A percentile compares a stretch with the other conserved stretches of the same genome.
These are phyloP conservation scores for Ogataea allantospora DNA, from an alignment of 805 yeast genomes.

Conservation along the genomic window DNA sequence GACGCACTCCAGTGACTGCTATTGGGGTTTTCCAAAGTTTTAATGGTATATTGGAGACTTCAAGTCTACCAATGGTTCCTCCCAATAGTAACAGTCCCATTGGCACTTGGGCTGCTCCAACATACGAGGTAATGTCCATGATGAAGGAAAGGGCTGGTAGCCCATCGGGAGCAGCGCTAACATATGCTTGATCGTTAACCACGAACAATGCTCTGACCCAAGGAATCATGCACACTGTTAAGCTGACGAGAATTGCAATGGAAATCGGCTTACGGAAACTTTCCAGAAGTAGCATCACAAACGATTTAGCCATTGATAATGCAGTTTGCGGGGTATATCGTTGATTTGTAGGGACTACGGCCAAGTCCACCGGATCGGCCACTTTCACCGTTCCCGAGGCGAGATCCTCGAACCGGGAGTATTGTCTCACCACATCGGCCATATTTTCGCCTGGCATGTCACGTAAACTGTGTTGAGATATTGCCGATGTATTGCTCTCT, in stretches of 20 bases:
- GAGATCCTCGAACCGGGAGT: constrained; percentile 45
- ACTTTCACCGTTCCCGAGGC: constrained; percentile 20
- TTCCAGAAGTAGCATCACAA: constrained; percentile 21
- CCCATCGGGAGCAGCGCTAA: constrained; percentile 80
- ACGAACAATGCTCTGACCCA: constrained; percentile 76
- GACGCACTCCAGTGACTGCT: constrained; percentile 52
- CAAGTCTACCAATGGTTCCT: constrained; percentile 79
- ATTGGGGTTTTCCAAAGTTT: constrained; percentile 72
- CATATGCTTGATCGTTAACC: constrained; percentile 41
- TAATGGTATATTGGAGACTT: constrained; percentile 55
- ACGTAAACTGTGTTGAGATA: constrained; percentile 26
- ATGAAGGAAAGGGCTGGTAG: constrained; percentile 81
- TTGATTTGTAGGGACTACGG: constrained; percentile 1
- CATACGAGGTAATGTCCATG: constrained; percentile 75
- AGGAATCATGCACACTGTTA: constrained; percentile 79
- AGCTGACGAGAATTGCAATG: constrained; percentile 59
- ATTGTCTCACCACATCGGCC: constrained; percentile 48
- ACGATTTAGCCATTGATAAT: constrained; percentile 4
- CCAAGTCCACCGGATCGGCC: constrained; percentile 18
- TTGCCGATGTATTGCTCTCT: constrained; percentile 10
- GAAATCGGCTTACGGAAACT: constrained; percentile 74
- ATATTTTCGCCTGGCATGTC: constrained; percentile 42
- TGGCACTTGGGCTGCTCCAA: constrained; percentile 89
- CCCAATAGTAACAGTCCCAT: constrained; percentile 80
- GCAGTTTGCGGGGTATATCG: constrained; percentile 5